Percentiles rank a stretch among this genome's conserved stretches.
phyloP scores from a whole-genome alignment of 164 flowering plant genomes.

The Liquidambar formosana region DNA sequence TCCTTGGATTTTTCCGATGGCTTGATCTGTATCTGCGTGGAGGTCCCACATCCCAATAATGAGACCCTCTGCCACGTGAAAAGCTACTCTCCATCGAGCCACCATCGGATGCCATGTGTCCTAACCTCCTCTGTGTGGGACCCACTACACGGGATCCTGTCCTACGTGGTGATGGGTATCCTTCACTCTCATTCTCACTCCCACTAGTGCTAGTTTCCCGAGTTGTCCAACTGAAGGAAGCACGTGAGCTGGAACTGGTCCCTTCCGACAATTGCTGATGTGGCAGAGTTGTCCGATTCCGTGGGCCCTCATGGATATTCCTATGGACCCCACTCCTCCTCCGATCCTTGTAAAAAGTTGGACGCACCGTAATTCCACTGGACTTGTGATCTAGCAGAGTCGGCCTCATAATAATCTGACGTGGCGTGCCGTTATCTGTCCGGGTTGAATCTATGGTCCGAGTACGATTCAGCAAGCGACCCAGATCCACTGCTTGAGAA shows the following conservation, averaged over 20 bases:
- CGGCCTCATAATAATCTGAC: constrained; percentile 9
- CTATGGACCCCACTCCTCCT: neutral
- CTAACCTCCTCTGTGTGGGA: neutral
- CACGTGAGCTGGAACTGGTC: constrained; percentile 10
- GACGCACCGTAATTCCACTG: neutral
- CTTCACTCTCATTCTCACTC: neutral
- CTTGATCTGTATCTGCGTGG: neutral
- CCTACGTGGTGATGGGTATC: constrained; percentile 5
- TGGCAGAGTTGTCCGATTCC: constrained; percentile 3
- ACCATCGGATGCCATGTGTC: neutral
- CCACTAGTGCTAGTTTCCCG: constrained; percentile 12
- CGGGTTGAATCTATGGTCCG: neutral
- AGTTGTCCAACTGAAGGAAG: constrained; percentile 29
- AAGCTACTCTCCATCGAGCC: neutral
- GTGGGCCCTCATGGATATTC: neutral
- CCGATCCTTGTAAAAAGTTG: neutral
- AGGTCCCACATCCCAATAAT: neutral
- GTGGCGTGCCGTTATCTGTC: neutral
- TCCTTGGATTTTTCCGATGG: neutral
- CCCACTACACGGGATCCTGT: neutral
- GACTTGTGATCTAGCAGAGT: constrained; percentile 12
- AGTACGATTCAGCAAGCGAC: neutral
- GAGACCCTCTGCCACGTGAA: neutral
- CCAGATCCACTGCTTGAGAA: neutral
- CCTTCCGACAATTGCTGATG: constrained; percentile 14